Base-by-base conservation (phyloP, 768 basidiomycete species). In the Calocybe gangraenosa region DNA sequence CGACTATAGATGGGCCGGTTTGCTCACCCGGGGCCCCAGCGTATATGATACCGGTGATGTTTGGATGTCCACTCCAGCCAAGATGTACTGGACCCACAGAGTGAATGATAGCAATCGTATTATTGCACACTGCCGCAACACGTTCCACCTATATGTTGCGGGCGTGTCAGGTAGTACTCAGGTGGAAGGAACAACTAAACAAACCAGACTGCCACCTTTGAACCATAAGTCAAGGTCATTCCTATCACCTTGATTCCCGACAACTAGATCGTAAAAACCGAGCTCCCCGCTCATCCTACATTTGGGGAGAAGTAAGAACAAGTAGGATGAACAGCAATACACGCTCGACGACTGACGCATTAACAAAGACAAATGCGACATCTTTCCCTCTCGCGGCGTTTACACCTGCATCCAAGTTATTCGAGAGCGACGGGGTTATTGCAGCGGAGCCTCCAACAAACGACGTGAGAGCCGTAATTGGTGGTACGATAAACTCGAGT, bases 81-180 rank as follows among this genome's bases (percentile, higher is more conserved):
- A 92, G 76, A n/a, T 78, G 58, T 2, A 87, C 75, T 0, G 85
- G 82, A 3, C 91, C 91, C 23, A 90, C 85, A 7, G 80, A 80
- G 62, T 92, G 83, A 1, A 87, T 67, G 13, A 94, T 77, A 19
- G 91, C 92, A 42, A 93, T 75, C 3, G 87, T 90, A 60, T 90
- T 90, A 50, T 68, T 76, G 63, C 82, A 83, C 0, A 78, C 74
- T 4, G 77, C 70, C 0, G 92, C 89, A 3, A 85, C 82, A 0
- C 70, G 62, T 45, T 73, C 54, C 60, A 71, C 49, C 82, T 71
- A 22, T 5, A 52, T 8, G 60, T 42, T n/a, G 66, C 64, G 41
- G 65, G 61, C 2, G 58, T 34, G 15, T 62, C 51, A 58, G 19
- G 22, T n/a, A n/a, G 28, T 15, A 18, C 47, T 17, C 18, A 38